These are phyloP conservation scores for Monosporascus sp. DNA, from an alignment of 2,329 filamentous ascomycete genomes.

Conservation along the genomic window DNA sequence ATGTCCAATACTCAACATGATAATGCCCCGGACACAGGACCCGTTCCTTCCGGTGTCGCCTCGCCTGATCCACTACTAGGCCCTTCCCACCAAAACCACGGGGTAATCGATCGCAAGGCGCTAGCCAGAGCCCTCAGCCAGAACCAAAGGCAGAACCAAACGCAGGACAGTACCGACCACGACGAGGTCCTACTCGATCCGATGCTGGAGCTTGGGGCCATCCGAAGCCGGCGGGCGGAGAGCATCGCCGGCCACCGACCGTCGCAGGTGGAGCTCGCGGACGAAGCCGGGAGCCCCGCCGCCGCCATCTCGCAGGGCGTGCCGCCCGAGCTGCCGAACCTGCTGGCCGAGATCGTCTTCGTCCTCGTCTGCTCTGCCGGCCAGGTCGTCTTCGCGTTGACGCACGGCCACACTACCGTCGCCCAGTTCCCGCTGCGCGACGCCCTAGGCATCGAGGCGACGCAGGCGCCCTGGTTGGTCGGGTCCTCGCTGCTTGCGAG, in stretches of 20 bases:
- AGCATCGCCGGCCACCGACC: constrained; percentile 3
- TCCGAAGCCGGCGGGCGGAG: constrained; percentile 9
- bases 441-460: constrained; percentile 33
- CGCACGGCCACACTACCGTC: constrained; percentile 35
- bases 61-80: constrained; percentile 14
- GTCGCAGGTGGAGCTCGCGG: constrained; percentile 1
- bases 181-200: constrained; percentile 12
- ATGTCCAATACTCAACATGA: too few relatives aligned
- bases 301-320: constrained; percentile 24
- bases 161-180: constrained; percentile 10
- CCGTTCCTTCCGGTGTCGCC: constrained; percentile 13
- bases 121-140: constrained; percentile 9
- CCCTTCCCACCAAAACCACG: background rate
- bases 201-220: constrained; percentile 12
- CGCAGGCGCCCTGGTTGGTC: constrained; percentile 37
- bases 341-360: constrained; percentile 34
- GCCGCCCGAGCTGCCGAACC: constrained; percentile 34
- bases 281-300: constrained; percentile 9
- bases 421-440: constrained; percentile 31
- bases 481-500: constrained; percentile 36
- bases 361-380: constrained; percentile 37
- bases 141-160: constrained; percentile 2
- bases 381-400: constrained; percentile 37
- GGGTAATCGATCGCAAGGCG: constrained; percentile 9
- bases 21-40: constrained; percentile 2